Conservation (phyloP, 2,329 filamentous ascomycete species). For the Elsinoe necatrix region DNA sequence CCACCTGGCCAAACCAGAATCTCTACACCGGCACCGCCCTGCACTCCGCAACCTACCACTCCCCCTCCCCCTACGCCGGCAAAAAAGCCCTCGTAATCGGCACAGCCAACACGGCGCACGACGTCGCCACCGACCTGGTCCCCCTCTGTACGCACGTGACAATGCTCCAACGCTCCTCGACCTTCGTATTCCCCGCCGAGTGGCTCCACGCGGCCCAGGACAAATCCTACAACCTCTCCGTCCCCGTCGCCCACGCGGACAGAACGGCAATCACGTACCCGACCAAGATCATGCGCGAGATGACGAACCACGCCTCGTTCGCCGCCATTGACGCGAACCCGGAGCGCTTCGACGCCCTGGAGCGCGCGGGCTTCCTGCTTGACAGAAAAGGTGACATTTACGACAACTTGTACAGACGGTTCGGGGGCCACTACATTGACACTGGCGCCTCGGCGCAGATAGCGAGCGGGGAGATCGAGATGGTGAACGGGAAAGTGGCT, state of each 20-base stretch:
- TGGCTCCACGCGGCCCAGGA: conserved; percentile 20
- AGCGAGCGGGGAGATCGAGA: conserved; percentile 37
- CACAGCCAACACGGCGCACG: conserved; percentile 42
- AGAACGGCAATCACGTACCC: conserved; percentile 24
- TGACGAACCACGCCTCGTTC: conserved; percentile 27
- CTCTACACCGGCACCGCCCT: conserved; percentile 32
- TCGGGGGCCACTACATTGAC: conserved; percentile 43
- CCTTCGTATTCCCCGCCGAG: conserved; percentile 32
- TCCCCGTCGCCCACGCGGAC: conserved; percentile 20
- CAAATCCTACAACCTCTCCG: conserved; percentile 20
- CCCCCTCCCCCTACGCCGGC: conserved; percentile 29
- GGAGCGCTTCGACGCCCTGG: conserved; percentile 35
- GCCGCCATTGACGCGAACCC: conserved; percentile 28
- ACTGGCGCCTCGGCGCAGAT: conserved; percentile 38
- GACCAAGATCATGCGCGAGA: conserved; percentile 24
- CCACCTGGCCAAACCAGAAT: conserved; percentile 21
- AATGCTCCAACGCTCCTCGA: conserved; percentile 39
- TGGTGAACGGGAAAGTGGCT: conserved; percentile 34
- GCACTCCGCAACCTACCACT: conserved; percentile 32
- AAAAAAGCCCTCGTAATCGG: conserved; percentile 41
- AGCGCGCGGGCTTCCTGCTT: conserved; percentile 35
- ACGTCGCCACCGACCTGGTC: conserved; percentile 42
- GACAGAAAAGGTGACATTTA: conserved; percentile 33
- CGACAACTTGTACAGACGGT: conserved; percentile 34
- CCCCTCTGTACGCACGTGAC: conserved; percentile 37